Evolutionary conservation across 176 grass and related monocot genomes (phyloP).

Genomic region (Elymus sibiricus): DNA sequence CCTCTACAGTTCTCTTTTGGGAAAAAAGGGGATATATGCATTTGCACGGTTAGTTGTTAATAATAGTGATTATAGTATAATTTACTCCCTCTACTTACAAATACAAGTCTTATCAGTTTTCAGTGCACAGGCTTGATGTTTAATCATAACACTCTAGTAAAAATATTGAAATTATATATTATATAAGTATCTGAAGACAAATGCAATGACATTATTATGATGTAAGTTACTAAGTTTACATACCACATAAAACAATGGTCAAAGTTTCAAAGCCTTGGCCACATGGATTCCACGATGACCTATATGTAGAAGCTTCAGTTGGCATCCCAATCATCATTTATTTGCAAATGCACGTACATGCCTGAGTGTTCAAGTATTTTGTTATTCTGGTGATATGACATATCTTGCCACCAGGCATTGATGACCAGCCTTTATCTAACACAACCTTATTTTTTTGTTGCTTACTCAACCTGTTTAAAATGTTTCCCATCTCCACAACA

Average conservation of each 20-base stretch:
- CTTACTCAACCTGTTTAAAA: not conserved
- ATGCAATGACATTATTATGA: not conserved
- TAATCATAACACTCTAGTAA: not conserved
- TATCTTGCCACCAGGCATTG: slow-evolving; percentile 1
- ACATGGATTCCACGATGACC: not conserved
- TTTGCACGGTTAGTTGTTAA: not conserved
- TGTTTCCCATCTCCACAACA: not conserved
- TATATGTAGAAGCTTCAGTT: not conserved
- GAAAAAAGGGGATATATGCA: not conserved
- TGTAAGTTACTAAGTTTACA: no score
- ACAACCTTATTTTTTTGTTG: not conserved
- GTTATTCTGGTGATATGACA: not conserved
- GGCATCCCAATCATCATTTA: not conserved
- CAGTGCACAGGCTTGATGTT: not conserved
- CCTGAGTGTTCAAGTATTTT: not conserved
- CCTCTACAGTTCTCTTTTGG: not conserved
- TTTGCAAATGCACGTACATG: not conserved
- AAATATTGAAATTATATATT: not conserved
- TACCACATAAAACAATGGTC: not conserved
- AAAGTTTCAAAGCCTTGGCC: not conserved
- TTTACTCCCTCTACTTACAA: not conserved
- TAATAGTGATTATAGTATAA: not conserved
- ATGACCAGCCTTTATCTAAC: not conserved
- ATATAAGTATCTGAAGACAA: not conserved
- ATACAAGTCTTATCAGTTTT: not conserved